Base-by-base conservation (phyloP, 2,329 filamentous ascomycete genomes). In the Thelonectria rubi region DNA sequence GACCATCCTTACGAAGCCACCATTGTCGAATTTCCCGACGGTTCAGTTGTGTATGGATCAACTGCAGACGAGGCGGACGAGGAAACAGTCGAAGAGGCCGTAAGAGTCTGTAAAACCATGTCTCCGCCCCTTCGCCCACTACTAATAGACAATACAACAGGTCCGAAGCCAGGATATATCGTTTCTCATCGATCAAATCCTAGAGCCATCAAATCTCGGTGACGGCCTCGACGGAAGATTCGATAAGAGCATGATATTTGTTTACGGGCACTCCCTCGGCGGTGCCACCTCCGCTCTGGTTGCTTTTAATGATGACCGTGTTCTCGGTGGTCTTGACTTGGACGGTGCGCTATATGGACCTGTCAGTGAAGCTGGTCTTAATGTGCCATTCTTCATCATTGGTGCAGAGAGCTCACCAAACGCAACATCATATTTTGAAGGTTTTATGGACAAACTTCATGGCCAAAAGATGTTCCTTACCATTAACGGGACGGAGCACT, bases 1-100 rank as follows among this genome's bases (percentile, higher is more conserved):
- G 82, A 84, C 62, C 81, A 84, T 53, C 76, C 81, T 0, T 75
- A 80, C 58, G 81, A 83, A 50, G 71, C 76, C 1, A 61, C 69
- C 7, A 70, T 79, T 24, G 75, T 83, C 15, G 76, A 81, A 53
- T 82, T 79, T 45, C 77, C 79, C 2, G 73, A 81, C 42, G 79
- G 74, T 3, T 72, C 72, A 7, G 58, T 72, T 7, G 37, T 69
- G 10, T 50, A 50, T 45, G 58, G 62, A 30, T 24, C 26, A 21
- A 45, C 2, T 18, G 18, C 20, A 40, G 34, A 12, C 24, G 53
- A 63, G 9, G 68, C 73, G 7, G 68, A 72, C 63, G n/a, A 57
- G 3, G 47, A 57, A 52, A 46, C 65, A 8, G 60, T 55, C 6
- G 62, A 65, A n/a, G 59, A 32, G 26, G 26, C 58, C 11, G 17